These are phyloP conservation scores for Mucor ambiguus DNA, from an alignment of 371 early-diverging fungal species.

Conservation along the genomic window DNA sequence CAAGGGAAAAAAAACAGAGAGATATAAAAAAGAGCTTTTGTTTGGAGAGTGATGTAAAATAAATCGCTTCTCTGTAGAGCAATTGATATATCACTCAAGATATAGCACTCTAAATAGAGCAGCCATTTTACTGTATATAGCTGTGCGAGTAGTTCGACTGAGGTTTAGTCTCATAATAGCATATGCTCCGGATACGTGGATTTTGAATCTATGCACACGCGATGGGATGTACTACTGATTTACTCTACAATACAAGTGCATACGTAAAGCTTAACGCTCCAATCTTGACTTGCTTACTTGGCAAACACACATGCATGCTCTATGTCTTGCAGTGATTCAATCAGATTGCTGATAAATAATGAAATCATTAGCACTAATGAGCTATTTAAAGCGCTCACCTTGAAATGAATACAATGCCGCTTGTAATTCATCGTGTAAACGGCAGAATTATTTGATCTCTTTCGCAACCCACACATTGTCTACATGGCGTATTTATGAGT, in stretches of 20 bases:
- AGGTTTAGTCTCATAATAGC: too few species aligned
- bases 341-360: background rate
- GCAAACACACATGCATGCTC: background rate
- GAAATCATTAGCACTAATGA: background rate
- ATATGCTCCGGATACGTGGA: too few species aligned
- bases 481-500: background rate
- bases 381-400: background rate
- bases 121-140: too few species aligned
- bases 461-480: background rate
- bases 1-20: background rate
- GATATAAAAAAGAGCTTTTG: background rate
- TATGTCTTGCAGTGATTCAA: background rate
- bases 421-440: background rate
- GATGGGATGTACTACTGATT: too few species aligned
- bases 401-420: slow-evolving; percentile 1
- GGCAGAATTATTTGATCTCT: background rate
- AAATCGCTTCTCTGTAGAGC: background rate
- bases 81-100: background rate
- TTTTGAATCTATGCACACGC: too few species aligned
- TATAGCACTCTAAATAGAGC: too few species aligned
- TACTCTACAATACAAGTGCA: too few species aligned
- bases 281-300: background rate
- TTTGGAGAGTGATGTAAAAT: background rate
- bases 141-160: too few species aligned
- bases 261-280: too few species aligned